Base-by-base conservation (phyloP, 2,329 filamentous ascomycete species). In the Ophiocordyceps camponoti-rufipedis region DNA sequence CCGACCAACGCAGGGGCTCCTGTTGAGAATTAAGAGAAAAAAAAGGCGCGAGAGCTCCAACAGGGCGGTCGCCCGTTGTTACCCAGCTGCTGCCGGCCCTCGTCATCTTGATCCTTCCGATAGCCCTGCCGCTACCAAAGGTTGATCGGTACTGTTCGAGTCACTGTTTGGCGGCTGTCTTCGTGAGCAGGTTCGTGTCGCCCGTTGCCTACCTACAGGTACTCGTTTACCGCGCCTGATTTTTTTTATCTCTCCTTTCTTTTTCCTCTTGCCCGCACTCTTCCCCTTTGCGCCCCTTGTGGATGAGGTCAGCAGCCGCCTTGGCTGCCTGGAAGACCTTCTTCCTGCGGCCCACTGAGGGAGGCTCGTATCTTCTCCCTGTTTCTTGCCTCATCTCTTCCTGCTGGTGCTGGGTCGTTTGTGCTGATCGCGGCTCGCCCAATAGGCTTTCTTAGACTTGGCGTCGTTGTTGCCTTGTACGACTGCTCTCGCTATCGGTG, bases 301-400 rank as follows among this genome's bases (percentile, higher is more conserved):
- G 28, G 41, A 42, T 41, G 39, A 41, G 39, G 39, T 41, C 39
- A 41, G 39, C 39, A 41, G 19, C 33, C 28, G 5, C 28, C n/a
- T 29, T n/a, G 9, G 10, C 14, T 31, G 28, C 41, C 41, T 42
- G 41, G 41, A 23, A 48, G n/a, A 48, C 19, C 41, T 48, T 48
- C 41, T 48, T 47, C 44, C 38, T 45, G 12, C 12, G 43, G 42
- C 41, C 44, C 41, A 28, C 44, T 13, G 23, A 32, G 31, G 32
- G 35, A 39, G 35, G 35, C 28, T 28, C 28, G 29, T 10, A 14
- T 33, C 44, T 28, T 35, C 35, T 40, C 33, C n/a, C 35, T 44
- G 35, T 2, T 39, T 39, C n/a, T n/a, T 16, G 6, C 35, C 16
- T 39, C 35, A n/a, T 19, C 35, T n/a, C 16, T 8, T 14, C 16